These are phyloP conservation scores for Pisolithus orientalis DNA, from an alignment of 768 basidiomycete species.

Conservation along the genomic window DNA sequence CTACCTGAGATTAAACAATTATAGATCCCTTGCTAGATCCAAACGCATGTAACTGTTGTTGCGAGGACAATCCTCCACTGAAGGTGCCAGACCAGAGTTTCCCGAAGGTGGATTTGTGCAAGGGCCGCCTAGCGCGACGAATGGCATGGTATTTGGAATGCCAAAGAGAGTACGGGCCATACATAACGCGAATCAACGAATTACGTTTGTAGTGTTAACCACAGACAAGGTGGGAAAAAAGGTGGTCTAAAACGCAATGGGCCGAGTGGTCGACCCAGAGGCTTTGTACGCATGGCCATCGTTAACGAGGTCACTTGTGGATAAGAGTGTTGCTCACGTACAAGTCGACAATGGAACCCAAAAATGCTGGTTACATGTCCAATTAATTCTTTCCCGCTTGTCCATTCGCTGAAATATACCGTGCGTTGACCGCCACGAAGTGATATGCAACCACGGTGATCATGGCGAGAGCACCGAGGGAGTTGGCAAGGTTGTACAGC, in stretches of 20 bases:
- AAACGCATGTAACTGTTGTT: too few species aligned
- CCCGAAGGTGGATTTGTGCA: neutral
- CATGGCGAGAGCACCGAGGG: slow-evolving; percentile 82
- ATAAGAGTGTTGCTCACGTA: neutral
- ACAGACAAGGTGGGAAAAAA: too few species aligned
- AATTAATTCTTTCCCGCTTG: slow-evolving; percentile 10
- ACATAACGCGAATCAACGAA: too few species aligned
- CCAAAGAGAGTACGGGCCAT: neutral
- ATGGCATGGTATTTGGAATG: neutral
- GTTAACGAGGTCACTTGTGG: neutral
- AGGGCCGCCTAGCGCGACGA: neutral
- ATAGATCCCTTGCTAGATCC: too few species aligned
- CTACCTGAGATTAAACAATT: too few species aligned
- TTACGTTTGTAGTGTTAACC: too few species aligned
- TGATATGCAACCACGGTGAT: slow-evolving; percentile 85
- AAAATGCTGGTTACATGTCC: neutral
- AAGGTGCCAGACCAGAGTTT: too few species aligned
- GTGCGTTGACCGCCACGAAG: slow-evolving; percentile 80
- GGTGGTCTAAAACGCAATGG: too few species aligned
- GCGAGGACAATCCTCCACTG: too few species aligned
- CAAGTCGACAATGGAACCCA: neutral
- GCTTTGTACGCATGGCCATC: neutral
- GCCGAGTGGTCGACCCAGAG: too few species aligned
- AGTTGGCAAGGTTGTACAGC: slow-evolving; percentile 76
- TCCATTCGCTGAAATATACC: slow-evolving; percentile 31